A percentile compares a stretch with the other conserved stretches of the same genome.
phyloP scores from a whole-genome alignment of 2,329 filamentous ascomycete species.

The Hypocreales sp. region DNA sequence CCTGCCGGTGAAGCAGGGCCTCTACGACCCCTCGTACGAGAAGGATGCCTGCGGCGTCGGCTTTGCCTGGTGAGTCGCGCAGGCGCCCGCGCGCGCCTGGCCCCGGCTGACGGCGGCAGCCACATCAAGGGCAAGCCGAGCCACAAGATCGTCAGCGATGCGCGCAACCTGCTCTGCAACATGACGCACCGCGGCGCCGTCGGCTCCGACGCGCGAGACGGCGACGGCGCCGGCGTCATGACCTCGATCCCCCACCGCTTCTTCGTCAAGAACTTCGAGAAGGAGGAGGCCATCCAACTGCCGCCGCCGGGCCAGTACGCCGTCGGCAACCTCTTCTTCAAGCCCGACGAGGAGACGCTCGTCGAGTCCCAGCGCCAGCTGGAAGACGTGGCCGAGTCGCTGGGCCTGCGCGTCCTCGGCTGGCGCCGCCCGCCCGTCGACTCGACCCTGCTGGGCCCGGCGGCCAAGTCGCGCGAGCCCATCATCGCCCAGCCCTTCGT shows the following conservation, averaged over 20 bases:
- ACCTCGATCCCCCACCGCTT: conserved; percentile 97
- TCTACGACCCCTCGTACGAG: conserved; percentile 90
- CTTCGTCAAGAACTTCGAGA: conserved; percentile 96
- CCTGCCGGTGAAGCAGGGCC: conserved; percentile 93
- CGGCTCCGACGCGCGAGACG: conserved; percentile 92
- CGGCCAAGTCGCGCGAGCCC: conserved; percentile 85
- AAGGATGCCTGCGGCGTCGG: conserved; percentile 99
- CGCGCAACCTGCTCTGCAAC: conserved; percentile 77
- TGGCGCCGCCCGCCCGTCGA: conserved; percentile 95
- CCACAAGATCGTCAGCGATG: conserved; percentile 98
- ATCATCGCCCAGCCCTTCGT: conserved; percentile 93
- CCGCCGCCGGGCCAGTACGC: conserved; percentile 88
- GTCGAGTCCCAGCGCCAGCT: conserved; percentile 85
- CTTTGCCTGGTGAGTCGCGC: conserved; percentile 75
- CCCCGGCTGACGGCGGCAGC: conserved; percentile 29
- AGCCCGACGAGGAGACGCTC: conserved; percentile 80
- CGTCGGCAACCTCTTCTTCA: conserved; percentile 96
- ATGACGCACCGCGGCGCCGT: conserved; percentile 99
- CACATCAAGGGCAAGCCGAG: conserved; percentile 95
- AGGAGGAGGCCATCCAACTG: conserved; percentile 74
- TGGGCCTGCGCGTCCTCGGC: conserved; percentile 81
- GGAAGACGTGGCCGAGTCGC: conserved; percentile 78
- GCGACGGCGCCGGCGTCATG: conserved; percentile 98
- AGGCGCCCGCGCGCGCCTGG: not conserved
- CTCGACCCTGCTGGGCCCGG: conserved; percentile 82